Evolutionary conservation across 2,329 filamentous ascomycete genomes (phyloP).

Genomic region (Arthroderma sp.): DNA sequence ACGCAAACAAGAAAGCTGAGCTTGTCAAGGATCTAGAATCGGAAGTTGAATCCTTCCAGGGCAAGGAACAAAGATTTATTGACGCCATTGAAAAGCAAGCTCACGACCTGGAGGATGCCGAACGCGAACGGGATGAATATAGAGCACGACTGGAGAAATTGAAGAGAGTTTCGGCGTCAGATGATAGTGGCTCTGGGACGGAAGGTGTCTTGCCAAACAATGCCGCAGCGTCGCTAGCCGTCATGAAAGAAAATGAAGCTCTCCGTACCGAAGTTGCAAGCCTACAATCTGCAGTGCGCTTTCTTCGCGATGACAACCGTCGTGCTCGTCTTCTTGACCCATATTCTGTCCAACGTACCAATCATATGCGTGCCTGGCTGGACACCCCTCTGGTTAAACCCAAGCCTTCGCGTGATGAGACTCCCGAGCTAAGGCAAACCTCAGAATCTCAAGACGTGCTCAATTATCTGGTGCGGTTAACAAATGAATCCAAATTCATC

Average conservation of each 20-base stretch:
- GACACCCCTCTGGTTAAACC: slow-evolving; percentile 26
- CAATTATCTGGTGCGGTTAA: slow-evolving; percentile 29
- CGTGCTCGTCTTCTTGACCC: slow-evolving; percentile 28
- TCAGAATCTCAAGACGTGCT: slow-evolving; percentile 31
- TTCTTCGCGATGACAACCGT: slow-evolving; percentile 33
- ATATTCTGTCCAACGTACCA: slow-evolving; percentile 28
- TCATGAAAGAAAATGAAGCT: slow-evolving; percentile 31
- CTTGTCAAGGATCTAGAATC: slow-evolving; percentile 32
- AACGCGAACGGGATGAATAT: slow-evolving; percentile 29
- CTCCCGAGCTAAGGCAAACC: slow-evolving; percentile 20
- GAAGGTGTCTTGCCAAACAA: slow-evolving; percentile 21
- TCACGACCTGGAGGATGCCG: slow-evolving; percentile 24
- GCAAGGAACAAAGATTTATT: slow-evolving; percentile 21
- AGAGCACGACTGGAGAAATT: slow-evolving; percentile 30
- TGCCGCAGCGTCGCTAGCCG: slow-evolving; percentile 27
- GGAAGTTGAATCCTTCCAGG: slow-evolving; percentile 28
- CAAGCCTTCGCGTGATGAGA: slow-evolving; percentile 19
- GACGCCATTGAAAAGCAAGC: slow-evolving; percentile 23
- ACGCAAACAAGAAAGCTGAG: slow-evolving; percentile 62
- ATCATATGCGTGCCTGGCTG: slow-evolving; percentile 31
- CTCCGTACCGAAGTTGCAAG: slow-evolving; percentile 30
- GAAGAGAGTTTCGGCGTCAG: slow-evolving; percentile 28
- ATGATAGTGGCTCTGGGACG: slow-evolving; percentile 22
- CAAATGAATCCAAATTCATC: slow-evolving; percentile 27
- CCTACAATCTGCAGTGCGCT: slow-evolving; percentile 35